Evolutionary conservation across 208 protist species (phyloP), one percentile per base, ranked within the genome.

Genomic region (Spironucleus salmonicida): DNA sequence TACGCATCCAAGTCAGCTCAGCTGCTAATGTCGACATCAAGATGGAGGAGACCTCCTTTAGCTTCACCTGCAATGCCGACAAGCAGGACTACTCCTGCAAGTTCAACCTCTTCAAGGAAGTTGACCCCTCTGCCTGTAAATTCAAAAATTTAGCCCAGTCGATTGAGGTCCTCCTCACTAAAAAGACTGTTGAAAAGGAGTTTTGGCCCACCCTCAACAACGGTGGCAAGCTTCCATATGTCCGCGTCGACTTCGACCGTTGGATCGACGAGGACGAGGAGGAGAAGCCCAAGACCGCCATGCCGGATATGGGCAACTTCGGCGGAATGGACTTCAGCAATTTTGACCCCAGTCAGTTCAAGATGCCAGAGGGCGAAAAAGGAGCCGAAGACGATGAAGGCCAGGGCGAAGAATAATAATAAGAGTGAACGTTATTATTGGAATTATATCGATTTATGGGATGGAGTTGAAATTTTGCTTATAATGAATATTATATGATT

Each of bases 241-340:
- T 71, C 26, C 7, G 64, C 4, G 45, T 71, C 40, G 64, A 71
- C 38, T 71, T n/a, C 30, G 64, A 71, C 4, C 64, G 64, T 38
- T 71, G 64, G 64, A 45, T 71, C 64, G 64, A 71, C 40, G 64
- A 71, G n/a, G 64, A 38, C 34, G 64, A 71, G 34, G 64, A 71
- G 11, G 64, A 71, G 34, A 49, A 71, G 30, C 23, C 38, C 2
- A 38, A n/a, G n/a, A 35, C 34, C 11, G 40, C 32, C 30, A n/a
- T 71, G 11, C 64, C 64, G 11, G 38, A 71, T 45, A 29, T 64
- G 11, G 59, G 59, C 34, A 23, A 23, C 23, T 29, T 64, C 11
- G 59, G 59, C 15, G 59, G 59, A 38, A 15, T 58, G 53, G 53
- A 58, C 53, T 15, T 15, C 15, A n/a, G 15, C 26, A 67, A 67